These are phyloP conservation scores for Paracamarosporium sp. DNA, from an alignment of 2,329 filamentous ascomycete genomes.

Conservation along the genomic window DNA sequence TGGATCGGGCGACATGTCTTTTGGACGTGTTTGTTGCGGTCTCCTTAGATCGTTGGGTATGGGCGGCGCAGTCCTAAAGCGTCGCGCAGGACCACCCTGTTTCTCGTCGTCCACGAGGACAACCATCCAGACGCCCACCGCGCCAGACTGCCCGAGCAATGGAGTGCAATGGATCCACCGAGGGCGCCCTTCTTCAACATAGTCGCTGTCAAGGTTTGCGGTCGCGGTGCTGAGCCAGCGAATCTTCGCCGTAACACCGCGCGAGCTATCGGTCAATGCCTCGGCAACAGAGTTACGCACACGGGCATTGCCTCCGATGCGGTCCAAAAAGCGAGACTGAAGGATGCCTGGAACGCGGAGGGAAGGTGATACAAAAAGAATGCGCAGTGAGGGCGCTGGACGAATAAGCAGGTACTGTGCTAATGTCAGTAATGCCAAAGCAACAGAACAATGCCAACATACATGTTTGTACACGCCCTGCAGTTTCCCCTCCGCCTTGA, in stretches of 20 bases:
- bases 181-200: conserved; percentile 64
- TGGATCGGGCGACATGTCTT: background rate
- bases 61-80: conserved; percentile 41
- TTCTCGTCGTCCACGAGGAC: conserved; percentile 69
- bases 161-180: conserved; percentile 83
- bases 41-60: conserved; percentile 32
- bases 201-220: conserved; percentile 44
- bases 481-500: conserved; percentile 34
- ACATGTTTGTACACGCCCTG: conserved; percentile 65
- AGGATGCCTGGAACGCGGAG: conserved; percentile 58
- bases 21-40: background rate
- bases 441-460: conserved; percentile 30
- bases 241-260: conserved; percentile 76
- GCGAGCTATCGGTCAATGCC: conserved; percentile 69
- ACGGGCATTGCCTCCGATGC: conserved; percentile 57
- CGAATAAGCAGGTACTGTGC: conserved; percentile 56
- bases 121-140: conserved; percentile 80
- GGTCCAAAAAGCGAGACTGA: conserved; percentile 56
- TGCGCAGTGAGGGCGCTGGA: conserved; percentile 55
- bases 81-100: conserved; percentile 19
- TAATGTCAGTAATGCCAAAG: background rate
- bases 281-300: conserved; percentile 61
- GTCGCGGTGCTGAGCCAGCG: conserved; percentile 64
- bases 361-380: conserved; percentile 58
- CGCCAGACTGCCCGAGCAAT: conserved; percentile 69